phyloP scores from a whole-genome alignment of 345 rosid species.

The Linum tenue region DNA sequence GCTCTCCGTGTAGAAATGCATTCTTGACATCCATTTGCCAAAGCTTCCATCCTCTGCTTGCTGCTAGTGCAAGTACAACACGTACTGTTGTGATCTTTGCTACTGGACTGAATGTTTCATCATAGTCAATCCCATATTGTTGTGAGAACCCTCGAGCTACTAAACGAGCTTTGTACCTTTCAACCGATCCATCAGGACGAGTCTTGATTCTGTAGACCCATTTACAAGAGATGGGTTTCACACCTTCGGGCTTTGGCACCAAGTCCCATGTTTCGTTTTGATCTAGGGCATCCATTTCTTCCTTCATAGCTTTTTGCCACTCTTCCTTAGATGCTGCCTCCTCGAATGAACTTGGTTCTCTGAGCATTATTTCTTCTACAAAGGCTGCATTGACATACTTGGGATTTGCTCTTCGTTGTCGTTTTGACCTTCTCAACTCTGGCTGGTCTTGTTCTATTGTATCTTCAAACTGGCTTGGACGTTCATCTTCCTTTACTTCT shows the following conservation, averaged over 20 bases:
- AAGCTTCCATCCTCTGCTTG: not conserved
- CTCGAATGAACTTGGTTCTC: not conserved
- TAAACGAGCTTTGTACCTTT: not conserved
- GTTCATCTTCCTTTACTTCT: not conserved
- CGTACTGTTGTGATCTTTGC: not conserved
- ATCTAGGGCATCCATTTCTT: not conserved
- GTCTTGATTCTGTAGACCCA: not conserved
- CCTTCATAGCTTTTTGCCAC: not conserved
- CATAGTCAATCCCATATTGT: not conserved
- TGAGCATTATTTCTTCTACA: not conserved
- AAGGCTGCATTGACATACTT: not conserved
- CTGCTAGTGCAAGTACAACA: not conserved
- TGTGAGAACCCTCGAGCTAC: not conserved
- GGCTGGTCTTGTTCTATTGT: not conserved
- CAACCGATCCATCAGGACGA: not conserved
- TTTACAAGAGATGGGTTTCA: not conserved
- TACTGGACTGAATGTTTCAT: not conserved
- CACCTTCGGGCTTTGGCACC: not conserved
- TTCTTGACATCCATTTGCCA: not conserved
- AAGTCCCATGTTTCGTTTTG: not conserved
- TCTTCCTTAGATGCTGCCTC: not conserved
- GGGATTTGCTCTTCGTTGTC: not conserved
- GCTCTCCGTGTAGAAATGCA: not conserved
- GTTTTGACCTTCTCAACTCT: not conserved
- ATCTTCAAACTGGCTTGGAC: not conserved